These are phyloP conservation scores for Coniochaeta prunicola DNA, from an alignment of 2,329 filamentous ascomycete genomes.

Conservation along the genomic window DNA sequence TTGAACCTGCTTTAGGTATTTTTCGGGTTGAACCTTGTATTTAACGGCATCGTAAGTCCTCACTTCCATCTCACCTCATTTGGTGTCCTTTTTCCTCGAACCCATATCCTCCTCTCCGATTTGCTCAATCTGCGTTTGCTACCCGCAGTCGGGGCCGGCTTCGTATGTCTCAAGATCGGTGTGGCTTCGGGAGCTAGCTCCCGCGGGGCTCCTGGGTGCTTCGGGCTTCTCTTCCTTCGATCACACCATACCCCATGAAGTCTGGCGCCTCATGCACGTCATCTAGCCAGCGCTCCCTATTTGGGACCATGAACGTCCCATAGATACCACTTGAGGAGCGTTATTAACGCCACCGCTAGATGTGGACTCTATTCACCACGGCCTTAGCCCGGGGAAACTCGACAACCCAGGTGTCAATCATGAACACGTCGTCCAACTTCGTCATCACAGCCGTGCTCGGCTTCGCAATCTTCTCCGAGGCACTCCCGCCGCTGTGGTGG, in stretches of 20 bases:
- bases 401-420: conserved; percentile 72
- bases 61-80: not conserved
- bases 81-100: not conserved
- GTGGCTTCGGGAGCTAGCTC: too few species aligned
- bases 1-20: conserved; percentile 47
- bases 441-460: conserved; percentile 70
- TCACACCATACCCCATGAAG: not conserved
- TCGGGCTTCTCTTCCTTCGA: not conserved
- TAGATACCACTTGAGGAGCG: not conserved
- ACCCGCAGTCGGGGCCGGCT: not conserved
- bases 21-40: conserved; percentile 66
- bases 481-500: conserved; percentile 69
- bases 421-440: conserved; percentile 80
- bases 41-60: conserved; percentile 59
- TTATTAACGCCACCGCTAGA: conserved; percentile 28
- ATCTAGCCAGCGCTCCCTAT: not conserved
- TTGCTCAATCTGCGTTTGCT: not conserved
- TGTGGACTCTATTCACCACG: conserved; percentile 79
- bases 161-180: not conserved
- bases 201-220: not conserved
- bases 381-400: conserved; percentile 68
- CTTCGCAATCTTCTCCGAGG: conserved; percentile 62
- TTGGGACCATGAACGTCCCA: not conserved
- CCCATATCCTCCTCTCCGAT: not conserved
- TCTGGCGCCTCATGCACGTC: not conserved